Percentiles rank a stretch among this genome's conserved stretches.
Evolutionary conservation across 305 asterid species (phyloP).

Genomic region (Galium porrigens): DNA sequence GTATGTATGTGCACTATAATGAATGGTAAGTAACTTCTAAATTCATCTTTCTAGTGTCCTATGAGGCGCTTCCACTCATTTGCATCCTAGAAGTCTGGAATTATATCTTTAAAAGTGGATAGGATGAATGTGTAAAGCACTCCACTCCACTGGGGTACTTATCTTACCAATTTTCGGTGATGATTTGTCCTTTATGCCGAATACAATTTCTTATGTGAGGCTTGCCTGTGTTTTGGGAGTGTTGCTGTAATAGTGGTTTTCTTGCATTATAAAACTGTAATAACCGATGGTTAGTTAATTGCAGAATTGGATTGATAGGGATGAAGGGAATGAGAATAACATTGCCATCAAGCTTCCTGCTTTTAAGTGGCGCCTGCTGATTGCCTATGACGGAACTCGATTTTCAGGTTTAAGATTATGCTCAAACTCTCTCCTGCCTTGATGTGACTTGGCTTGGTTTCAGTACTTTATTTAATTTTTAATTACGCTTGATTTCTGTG

Average conservation of each 20-base stretch:
- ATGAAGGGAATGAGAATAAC: slow-evolving; percentile 7
- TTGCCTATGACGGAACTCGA: slow-evolving; percentile 70
- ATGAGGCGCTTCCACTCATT: not conserved
- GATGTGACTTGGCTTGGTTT: not conserved
- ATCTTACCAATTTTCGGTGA: slow-evolving; percentile 1
- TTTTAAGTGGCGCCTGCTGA: slow-evolving; percentile 65
- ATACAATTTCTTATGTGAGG: not conserved
- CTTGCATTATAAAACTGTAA: not conserved
- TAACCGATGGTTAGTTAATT: not conserved
- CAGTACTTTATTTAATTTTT: not conserved
- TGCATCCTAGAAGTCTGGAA: too few relatives aligned
- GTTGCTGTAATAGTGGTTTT: not conserved
- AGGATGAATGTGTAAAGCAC: not conserved
- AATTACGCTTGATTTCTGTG: not conserved
- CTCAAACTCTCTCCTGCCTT: not conserved
- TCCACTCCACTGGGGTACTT: not conserved
- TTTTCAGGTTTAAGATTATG: slow-evolving; percentile 42
- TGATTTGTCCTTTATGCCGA: not conserved
- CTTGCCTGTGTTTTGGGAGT: not conserved
- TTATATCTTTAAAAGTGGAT: not conserved
- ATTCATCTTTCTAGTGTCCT: not conserved
- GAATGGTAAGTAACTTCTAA: not conserved
- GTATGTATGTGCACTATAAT: not conserved
- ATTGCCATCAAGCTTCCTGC: slow-evolving; percentile 22
- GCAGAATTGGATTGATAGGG: slow-evolving; percentile 11